Conservation (phyloP, 2,329 filamentous ascomycete genomes). For the Huntiella decipiens region DNA sequence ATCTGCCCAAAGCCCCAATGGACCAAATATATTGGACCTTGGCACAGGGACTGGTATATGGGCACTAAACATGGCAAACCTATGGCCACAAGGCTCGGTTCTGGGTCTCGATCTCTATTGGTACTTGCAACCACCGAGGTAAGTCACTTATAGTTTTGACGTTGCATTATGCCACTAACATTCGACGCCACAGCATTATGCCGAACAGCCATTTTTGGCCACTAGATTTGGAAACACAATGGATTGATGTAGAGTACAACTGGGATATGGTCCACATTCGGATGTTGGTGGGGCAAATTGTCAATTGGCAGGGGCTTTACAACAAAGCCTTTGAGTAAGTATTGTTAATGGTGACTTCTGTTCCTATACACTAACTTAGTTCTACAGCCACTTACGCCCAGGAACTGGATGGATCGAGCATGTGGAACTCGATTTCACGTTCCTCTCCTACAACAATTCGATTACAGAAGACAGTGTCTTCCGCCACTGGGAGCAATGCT, state of each 20-base stretch:
- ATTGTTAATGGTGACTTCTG: not conserved
- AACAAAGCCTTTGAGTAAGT: conserved; percentile 45
- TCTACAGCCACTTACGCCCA: conserved; percentile 53
- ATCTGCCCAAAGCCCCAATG: conserved; percentile 5
- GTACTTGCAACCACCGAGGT: conserved; percentile 22
- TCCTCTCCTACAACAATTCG: conserved; percentile 49
- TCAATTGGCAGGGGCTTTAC: conserved; percentile 59
- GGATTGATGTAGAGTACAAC: conserved; percentile 32
- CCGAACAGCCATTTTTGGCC: conserved; percentile 48
- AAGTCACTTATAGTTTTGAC: conserved; percentile 12
- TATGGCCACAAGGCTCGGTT: conserved; percentile 15
- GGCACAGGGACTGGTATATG: conserved; percentile 85
- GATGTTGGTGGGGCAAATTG: conserved; percentile 59
- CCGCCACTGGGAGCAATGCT: conserved; percentile 41
- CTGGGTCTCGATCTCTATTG: conserved; percentile 23
- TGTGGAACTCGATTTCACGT: conserved; percentile 70
- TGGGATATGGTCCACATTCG: conserved; percentile 76
- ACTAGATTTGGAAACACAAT: conserved; percentile 61
- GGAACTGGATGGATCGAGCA: conserved; percentile 65
- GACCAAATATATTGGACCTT: conserved; percentile 37
- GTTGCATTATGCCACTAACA: not conserved
- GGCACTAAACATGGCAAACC: conserved; percentile 73
- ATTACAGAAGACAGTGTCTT: conserved; percentile 38
- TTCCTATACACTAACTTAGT: not conserved
- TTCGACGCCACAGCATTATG: conserved; percentile 37